phyloP scores from a whole-genome alignment of 768 basidiomycete species.

The Crucibulum laeve region DNA sequence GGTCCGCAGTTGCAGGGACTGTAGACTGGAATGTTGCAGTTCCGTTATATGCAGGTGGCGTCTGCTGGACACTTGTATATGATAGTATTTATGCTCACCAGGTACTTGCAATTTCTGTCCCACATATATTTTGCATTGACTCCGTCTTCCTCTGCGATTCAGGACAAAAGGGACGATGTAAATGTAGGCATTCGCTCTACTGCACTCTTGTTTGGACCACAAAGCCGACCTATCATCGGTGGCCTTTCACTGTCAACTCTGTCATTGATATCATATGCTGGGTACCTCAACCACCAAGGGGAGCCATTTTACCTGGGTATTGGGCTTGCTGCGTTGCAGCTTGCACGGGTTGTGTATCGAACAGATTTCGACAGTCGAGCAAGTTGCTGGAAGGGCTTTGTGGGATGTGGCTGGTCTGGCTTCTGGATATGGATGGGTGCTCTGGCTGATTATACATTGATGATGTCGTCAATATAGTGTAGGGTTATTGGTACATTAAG shows the following conservation, averaged over 20 bases:
- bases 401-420: conserved; percentile 83
- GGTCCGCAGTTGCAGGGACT: conserved; percentile 86
- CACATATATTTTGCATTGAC: no score
- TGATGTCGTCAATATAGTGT: conserved; percentile 23
- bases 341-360: conserved; percentile 66
- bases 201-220: conserved; percentile 82
- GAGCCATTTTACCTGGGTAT: conserved; percentile 78
- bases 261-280: conserved; percentile 73
- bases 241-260: conserved; percentile 72
- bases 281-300: conserved; percentile 74
- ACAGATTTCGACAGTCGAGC: conserved; percentile 73
- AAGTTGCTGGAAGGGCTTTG: conserved; percentile 91
- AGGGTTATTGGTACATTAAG: no score
- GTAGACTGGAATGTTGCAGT: conserved; percentile 80
- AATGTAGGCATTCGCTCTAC: conserved; percentile 89
- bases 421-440: conserved; percentile 87
- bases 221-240: conserved; percentile 70
- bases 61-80: conserved; percentile 94
- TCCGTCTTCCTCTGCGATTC: conserved; percentile 2
- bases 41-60: conserved; percentile 86
- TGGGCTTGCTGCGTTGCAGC: conserved; percentile 67
- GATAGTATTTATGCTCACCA: conserved; percentile 99
- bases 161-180: conserved; percentile 94
- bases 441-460: conserved; percentile 56
- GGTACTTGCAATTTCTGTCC: conserved; percentile 29